phyloP scores from a whole-genome alignment of 2,329 filamentous ascomycete species.

The Sclerotinia sclerotiorum region DNA sequence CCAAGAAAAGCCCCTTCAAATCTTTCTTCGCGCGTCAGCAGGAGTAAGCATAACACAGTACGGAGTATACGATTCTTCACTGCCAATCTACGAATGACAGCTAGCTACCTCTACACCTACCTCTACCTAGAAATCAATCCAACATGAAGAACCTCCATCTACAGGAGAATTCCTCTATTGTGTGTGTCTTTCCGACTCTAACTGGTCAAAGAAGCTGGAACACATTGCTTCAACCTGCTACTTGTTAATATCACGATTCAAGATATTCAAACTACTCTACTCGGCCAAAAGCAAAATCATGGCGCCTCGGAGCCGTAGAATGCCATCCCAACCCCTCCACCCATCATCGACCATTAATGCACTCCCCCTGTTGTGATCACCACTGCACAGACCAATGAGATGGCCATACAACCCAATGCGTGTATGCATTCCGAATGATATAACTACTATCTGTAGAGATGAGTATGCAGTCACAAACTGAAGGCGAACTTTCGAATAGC shows the following conservation, averaged over 20 bases:
- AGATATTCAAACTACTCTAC: not conserved
- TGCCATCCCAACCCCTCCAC: not conserved
- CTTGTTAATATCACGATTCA: not conserved
- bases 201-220: no score
- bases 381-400: constrained; percentile 14
- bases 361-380: constrained; percentile 20
- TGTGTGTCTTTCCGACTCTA: no score
- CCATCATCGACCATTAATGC: constrained; percentile 19
- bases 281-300: constrained; percentile 7
- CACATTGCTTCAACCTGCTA: not conserved
- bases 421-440: not conserved
- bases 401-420: not conserved
- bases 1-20: constrained; percentile 1
- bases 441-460: constrained; percentile 17
- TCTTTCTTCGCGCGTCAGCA: not conserved
- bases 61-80: not conserved
- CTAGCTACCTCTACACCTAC: no score
- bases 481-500: constrained; percentile 4
- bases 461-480: constrained; percentile 21
- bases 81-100: not conserved
- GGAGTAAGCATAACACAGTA: constrained; percentile 3
- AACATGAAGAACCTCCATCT: no score
- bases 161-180: not conserved
- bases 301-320: constrained; percentile 6
- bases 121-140: no score